Percentiles rank a stretch among this genome's conserved stretches.
phyloP scores from a whole-genome alignment of 1,284 basidiomycete genomes.

The Stygiomarasmius scandens region DNA sequence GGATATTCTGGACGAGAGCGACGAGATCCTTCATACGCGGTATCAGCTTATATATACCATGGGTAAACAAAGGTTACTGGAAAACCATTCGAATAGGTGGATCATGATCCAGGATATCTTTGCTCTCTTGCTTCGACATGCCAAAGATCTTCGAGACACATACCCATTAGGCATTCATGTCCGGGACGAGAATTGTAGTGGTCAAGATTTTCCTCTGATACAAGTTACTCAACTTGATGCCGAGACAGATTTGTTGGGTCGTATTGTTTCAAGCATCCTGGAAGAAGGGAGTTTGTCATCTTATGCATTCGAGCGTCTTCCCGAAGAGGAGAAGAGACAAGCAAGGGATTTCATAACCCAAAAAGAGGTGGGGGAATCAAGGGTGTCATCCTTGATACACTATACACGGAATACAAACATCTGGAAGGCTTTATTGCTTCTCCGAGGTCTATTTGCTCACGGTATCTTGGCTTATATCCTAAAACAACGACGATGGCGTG shows the following conservation, averaged over 20 bases:
- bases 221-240: not conserved
- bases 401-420: too few species aligned
- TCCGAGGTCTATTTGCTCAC: slow-evolving; percentile 38
- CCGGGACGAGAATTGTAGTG: not conserved
- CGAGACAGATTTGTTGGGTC: slow-evolving; percentile 21
- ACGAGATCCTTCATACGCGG: slow-evolving; percentile 16
- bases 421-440: slow-evolving; percentile 37
- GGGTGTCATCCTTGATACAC: too few species aligned
- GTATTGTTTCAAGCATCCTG: slow-evolving; percentile 28
- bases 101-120: slow-evolving; percentile 44
- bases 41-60: slow-evolving; percentile 23
- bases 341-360: slow-evolving; percentile 1
- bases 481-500: slow-evolving; percentile 30
- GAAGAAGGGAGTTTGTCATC: slow-evolving; percentile 20
- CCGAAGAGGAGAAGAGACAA: not conserved
- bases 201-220: not conserved
- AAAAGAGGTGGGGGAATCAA: not conserved
- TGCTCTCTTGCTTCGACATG: slow-evolving; percentile 21
- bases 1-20: slow-evolving; percentile 19
- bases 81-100: slow-evolving; percentile 53
- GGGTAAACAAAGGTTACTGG: slow-evolving; percentile 40
- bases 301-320: slow-evolving; percentile 1
- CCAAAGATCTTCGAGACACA: slow-evolving; percentile 8
- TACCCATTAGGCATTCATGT: slow-evolving; percentile 25
- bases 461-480: slow-evolving; percentile 31